phyloP scores from a whole-genome alignment of 202 grass and related monocot genomes.

The Cymbopogon flexuosus region DNA sequence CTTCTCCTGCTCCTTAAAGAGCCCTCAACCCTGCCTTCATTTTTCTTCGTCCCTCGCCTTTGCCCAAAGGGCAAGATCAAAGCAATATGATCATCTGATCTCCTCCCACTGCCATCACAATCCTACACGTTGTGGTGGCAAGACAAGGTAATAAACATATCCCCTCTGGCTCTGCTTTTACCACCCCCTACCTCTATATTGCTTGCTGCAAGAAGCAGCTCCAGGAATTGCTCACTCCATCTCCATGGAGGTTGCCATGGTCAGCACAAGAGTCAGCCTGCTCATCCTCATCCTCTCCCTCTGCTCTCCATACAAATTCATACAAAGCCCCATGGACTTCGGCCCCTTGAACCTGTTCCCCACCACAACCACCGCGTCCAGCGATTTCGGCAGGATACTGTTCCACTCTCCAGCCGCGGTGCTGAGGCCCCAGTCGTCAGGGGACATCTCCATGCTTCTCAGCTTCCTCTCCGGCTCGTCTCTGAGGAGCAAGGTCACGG shows the following conservation, averaged over 20 bases:
- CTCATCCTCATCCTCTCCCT: slow-evolving; percentile 63
- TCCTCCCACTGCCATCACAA: slow-evolving; percentile 18
- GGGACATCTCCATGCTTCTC: slow-evolving; percentile 78
- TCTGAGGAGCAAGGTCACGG: slow-evolving; percentile 64
- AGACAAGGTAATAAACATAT: slow-evolving; percentile 13
- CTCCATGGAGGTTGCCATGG: slow-evolving; percentile 73
- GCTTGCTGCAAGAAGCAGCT: slow-evolving; percentile 23
- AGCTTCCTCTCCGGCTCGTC: slow-evolving; percentile 74
- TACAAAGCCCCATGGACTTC: slow-evolving; percentile 91
- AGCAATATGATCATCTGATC: slow-evolving; percentile 44
- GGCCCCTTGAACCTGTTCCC: slow-evolving; percentile 72
- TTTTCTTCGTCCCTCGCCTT: slow-evolving; percentile 36
- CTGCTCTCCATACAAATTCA: slow-evolving; percentile 92
- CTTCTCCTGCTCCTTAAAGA: slow-evolving; percentile 43
- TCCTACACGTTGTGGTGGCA: slow-evolving; percentile 30
- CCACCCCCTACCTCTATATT: not conserved
- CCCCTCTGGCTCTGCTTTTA: not conserved
- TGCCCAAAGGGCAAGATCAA: slow-evolving; percentile 31
- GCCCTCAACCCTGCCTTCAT: slow-evolving; percentile 23
- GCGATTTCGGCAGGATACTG: slow-evolving; percentile 79
- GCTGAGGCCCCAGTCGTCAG: slow-evolving; percentile 65
- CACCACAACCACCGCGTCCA: slow-evolving; percentile 48
- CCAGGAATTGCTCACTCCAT: slow-evolving; percentile 41
- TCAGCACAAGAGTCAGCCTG: slow-evolving; percentile 62
- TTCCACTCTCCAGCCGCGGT: slow-evolving; percentile 80